These are phyloP conservation scores for Trichophyton mentagrophytes DNA, from an alignment of 2,329 filamentous ascomycete genomes.

Conservation along the genomic window DNA sequence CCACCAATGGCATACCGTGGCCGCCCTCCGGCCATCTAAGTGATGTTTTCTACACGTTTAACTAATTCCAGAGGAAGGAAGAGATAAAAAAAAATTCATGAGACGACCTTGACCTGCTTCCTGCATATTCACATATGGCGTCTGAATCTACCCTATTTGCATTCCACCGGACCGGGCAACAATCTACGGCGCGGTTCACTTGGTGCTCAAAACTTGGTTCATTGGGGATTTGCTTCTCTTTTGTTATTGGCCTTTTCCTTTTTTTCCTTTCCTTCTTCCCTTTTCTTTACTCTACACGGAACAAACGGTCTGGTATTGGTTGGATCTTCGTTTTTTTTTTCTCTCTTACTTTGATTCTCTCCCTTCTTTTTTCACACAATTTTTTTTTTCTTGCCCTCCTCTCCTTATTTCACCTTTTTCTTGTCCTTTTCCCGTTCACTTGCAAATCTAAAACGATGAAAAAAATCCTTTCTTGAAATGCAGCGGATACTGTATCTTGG, in stretches of 20 bases:
- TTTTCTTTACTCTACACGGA: neutral
- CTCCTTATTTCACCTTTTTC: neutral
- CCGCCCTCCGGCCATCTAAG: constrained; percentile 16
- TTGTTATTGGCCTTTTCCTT: neutral
- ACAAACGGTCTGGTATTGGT: constrained; percentile 1
- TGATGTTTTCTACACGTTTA: neutral
- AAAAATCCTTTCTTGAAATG: neutral
- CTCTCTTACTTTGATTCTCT: neutral
- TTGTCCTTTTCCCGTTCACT: neutral
- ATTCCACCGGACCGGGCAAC: neutral
- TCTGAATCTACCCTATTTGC: constrained; percentile 1
- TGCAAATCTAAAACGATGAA: constrained; percentile 1
- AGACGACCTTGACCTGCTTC: constrained; percentile 88
- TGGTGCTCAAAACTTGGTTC: constrained; percentile 3
- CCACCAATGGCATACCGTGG: constrained; percentile 27
- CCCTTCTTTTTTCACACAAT: neutral
- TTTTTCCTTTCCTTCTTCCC: no score
- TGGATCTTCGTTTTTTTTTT: neutral
- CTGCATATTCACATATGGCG: constrained; percentile 77
- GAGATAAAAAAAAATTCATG: neutral
- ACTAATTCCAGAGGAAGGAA: neutral
- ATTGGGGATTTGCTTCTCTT: neutral
- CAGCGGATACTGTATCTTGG: neutral
- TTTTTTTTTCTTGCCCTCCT: neutral
- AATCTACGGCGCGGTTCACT: neutral